These are phyloP conservation scores for Zygosaccharomyces bailii DNA, from an alignment of 805 yeast genomes.

Conservation along the genomic window DNA sequence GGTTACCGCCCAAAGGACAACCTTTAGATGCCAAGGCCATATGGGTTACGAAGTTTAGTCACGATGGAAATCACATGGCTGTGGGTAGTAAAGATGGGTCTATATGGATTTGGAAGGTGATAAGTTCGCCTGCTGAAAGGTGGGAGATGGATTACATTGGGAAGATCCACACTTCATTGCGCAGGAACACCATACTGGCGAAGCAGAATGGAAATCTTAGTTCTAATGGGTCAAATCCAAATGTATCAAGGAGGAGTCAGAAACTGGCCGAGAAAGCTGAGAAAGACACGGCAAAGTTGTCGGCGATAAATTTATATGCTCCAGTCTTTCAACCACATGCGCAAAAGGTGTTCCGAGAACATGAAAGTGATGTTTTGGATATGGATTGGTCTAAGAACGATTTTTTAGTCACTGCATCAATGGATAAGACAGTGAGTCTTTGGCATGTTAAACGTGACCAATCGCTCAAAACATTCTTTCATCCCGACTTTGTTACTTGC, in stretches of 20 bases:
- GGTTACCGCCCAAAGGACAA: slow-evolving; percentile 9
- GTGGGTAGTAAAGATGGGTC: slow-evolving; percentile 75
- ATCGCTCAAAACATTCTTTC: slow-evolving; percentile 61
- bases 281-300: slow-evolving; percentile 4
- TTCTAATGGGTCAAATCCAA: slow-evolving; percentile 1
- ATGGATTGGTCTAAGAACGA: slow-evolving; percentile 87
- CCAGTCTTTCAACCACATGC: slow-evolving; percentile 79
- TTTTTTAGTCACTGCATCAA: slow-evolving; percentile 73
- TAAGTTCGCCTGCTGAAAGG: slow-evolving; percentile 68
- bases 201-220: slow-evolving; percentile 8
- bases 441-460: slow-evolving; percentile 77
- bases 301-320: slow-evolving; percentile 43
- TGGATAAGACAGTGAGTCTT: slow-evolving; percentile 76
- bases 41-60: slow-evolving; percentile 71
- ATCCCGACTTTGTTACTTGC: slow-evolving; percentile 79
- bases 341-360: slow-evolving; percentile 57
- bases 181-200: slow-evolving; percentile 12
- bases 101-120: slow-evolving; percentile 75
- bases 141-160: slow-evolving; percentile 38
- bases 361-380: slow-evolving; percentile 65
- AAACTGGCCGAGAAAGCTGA: slow-evolving; percentile 4
- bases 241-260: slow-evolving; percentile 3
- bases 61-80: slow-evolving; percentile 80
- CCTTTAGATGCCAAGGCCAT: slow-evolving; percentile 43
- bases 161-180: slow-evolving; percentile 14